Evolutionary conservation across 495 filamentous ascomycete species (phyloP).

Genomic region (Hypoxylon intermedium): DNA sequence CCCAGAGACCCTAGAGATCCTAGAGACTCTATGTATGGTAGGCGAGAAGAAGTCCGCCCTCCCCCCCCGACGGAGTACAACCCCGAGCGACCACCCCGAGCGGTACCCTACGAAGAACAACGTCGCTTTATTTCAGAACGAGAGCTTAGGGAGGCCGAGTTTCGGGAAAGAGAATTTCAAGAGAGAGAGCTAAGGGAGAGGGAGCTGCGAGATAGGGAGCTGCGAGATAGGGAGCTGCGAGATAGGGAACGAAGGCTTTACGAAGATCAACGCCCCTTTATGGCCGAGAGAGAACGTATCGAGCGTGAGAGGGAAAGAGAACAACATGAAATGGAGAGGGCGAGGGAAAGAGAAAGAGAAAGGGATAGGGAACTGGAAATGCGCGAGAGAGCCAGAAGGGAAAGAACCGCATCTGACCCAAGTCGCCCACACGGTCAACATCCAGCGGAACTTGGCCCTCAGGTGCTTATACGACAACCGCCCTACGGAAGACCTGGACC

Average conservation of each 20-base stretch:
- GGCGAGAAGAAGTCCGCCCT: slow-evolving; percentile 50
- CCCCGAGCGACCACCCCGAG: slow-evolving; percentile 50
- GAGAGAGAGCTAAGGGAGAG: slow-evolving; percentile 30
- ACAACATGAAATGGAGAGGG: slow-evolving; percentile 46
- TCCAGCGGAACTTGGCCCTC: slow-evolving; percentile 33
- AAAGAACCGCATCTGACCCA: slow-evolving; percentile 43
- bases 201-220: slow-evolving; percentile 46
- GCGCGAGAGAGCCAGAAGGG: slow-evolving; percentile 38
- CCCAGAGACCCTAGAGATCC: slow-evolving; percentile 44
- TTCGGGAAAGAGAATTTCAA: slow-evolving; percentile 34
- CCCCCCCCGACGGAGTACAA: slow-evolving; percentile 51
- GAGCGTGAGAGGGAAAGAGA: slow-evolving; percentile 49
- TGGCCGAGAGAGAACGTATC: slow-evolving; percentile 37
- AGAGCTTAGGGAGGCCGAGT: slow-evolving; percentile 39
- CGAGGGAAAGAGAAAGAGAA: slow-evolving; percentile 46
- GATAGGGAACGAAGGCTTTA: slow-evolving; percentile 25
- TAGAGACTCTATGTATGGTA: slow-evolving; percentile 46
- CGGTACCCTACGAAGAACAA: slow-evolving; percentile 44
- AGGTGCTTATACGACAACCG: slow-evolving; percentile 36
- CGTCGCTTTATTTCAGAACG: slow-evolving; percentile 39
- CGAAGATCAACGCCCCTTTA: neutral
- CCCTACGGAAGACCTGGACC: slow-evolving; percentile 52
- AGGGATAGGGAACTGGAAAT: slow-evolving; percentile 45
- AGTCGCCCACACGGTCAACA: slow-evolving; percentile 36
- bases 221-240: slow-evolving; percentile 31